phyloP scores from a whole-genome alignment of 2,329 filamentous ascomycete species.

The Fonsecaea multimorphosa region DNA sequence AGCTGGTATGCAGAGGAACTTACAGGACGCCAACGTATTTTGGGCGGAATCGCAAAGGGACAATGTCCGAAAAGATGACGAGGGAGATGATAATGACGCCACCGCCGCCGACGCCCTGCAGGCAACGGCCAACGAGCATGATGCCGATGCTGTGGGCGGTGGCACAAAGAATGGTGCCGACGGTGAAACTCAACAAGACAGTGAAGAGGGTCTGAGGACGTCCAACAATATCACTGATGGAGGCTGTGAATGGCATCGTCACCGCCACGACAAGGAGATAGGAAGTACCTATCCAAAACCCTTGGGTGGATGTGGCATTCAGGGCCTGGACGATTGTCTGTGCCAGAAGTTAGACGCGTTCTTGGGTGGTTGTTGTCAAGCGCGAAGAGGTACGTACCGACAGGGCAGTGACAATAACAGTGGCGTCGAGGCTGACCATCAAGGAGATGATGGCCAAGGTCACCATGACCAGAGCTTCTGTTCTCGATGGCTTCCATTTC shows the following conservation, averaged over 20 bases:
- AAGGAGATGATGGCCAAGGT: slow-evolving; percentile 52
- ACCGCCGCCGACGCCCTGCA: slow-evolving; percentile 57
- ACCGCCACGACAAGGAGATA: slow-evolving; percentile 55
- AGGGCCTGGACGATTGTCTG: slow-evolving; percentile 47
- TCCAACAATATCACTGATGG: slow-evolving; percentile 56
- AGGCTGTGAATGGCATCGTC: slow-evolving; percentile 52
- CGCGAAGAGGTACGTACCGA: slow-evolving; percentile 18
- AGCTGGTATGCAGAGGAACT: slow-evolving; percentile 1
- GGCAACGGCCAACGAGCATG: slow-evolving; percentile 51
- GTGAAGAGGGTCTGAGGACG: slow-evolving; percentile 53
- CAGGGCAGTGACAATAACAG: slow-evolving; percentile 47
- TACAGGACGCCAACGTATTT: slow-evolving; percentile 45
- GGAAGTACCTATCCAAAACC: slow-evolving; percentile 58
- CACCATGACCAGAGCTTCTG: slow-evolving; percentile 36
- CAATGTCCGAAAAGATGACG: slow-evolving; percentile 52
- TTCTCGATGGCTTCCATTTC: slow-evolving; percentile 27
- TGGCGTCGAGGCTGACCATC: slow-evolving; percentile 58
- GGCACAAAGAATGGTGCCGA: slow-evolving; percentile 54
- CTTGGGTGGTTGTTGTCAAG: neutral
- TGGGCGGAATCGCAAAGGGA: slow-evolving; percentile 44
- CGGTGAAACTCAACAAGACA: slow-evolving; percentile 54
- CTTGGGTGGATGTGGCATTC: slow-evolving; percentile 48
- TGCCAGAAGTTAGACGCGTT: slow-evolving; percentile 43
- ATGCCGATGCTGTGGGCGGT: slow-evolving; percentile 48
- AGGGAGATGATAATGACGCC: slow-evolving; percentile 52